Evolutionary conservation across 2,329 filamentous ascomycete genomes (phyloP).

Genomic region (Fusarium sp.): DNA sequence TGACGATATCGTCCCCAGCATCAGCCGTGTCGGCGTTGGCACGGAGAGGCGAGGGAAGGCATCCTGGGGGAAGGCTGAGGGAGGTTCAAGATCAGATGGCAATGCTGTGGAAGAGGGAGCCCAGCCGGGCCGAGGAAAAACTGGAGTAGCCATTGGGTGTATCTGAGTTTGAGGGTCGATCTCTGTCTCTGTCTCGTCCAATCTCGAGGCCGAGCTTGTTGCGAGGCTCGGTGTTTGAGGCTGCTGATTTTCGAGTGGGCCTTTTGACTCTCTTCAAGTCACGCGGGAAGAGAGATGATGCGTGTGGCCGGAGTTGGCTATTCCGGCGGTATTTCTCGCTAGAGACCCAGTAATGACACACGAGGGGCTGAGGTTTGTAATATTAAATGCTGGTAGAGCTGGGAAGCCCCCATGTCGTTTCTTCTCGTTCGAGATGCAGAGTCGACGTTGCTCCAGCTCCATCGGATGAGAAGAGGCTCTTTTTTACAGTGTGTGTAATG

Average conservation of each 20-base stretch:
- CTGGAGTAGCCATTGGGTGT: conserved; percentile 15
- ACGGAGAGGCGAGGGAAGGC: conserved; percentile 67
- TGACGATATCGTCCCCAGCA: conserved; percentile 71
- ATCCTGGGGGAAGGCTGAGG: conserved; percentile 44
- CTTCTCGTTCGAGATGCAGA: conserved; percentile 20
- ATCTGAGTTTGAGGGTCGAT: background rate
- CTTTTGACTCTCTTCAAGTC: conserved; percentile 14
- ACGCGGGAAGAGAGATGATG: conserved; percentile 22
- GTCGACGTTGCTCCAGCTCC: conserved; percentile 10
- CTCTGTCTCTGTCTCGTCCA: background rate
- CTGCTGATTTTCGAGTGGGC: conserved; percentile 34
- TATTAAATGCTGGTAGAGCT: conserved; percentile 32
- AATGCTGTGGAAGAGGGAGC: conserved; percentile 23
- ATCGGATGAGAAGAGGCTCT: conserved; percentile 18
- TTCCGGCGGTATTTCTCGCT: conserved; percentile 30
- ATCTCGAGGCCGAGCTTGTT: conserved; percentile 23
- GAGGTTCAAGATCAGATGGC: conserved; percentile 23
- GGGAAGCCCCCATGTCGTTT: conserved; percentile 21
- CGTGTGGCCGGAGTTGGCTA: conserved; percentile 24
- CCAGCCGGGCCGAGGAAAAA: conserved; percentile 33
- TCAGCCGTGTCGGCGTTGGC: conserved; percentile 72
- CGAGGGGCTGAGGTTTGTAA: conserved; percentile 30
- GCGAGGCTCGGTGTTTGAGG: conserved; percentile 31
- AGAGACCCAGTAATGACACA: conserved; percentile 12
- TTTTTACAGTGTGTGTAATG: conserved; percentile 26